Conservation (phyloP, 2,329 filamentous ascomycete genomes). For the Colletotrichum simmondsii region DNA sequence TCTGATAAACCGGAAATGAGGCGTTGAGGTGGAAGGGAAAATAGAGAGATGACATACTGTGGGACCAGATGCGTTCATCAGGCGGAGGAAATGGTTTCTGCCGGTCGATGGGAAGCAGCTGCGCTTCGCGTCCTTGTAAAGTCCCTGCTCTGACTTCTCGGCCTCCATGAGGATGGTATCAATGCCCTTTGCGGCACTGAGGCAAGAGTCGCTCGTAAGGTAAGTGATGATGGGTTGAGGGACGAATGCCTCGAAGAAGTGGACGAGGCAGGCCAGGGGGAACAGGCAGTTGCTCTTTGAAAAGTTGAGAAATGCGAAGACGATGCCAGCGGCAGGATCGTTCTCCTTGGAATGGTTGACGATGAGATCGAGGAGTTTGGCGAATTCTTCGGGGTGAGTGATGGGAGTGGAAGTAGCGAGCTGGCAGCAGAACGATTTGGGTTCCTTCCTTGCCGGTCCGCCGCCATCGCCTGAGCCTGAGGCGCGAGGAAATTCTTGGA, state of each 20-base stretch:
- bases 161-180: not conserved
- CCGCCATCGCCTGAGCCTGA: not conserved
- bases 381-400: not conserved
- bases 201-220: not conserved
- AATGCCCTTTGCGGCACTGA: not conserved
- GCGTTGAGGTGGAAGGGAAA: not conserved
- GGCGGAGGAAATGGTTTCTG: constrained; percentile 5
- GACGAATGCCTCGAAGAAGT: not conserved
- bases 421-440: not conserved
- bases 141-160: not conserved
- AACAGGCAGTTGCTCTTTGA: not conserved
- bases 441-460: not conserved
- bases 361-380: not conserved
- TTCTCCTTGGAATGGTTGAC: not conserved
- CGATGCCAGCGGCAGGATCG: not conserved
- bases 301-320: not conserved
- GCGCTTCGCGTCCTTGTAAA: not conserved
- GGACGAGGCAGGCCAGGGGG: not conserved
- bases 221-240: not conserved
- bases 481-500: not conserved
- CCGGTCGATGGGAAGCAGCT: constrained; percentile 6
- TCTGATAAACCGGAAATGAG: not conserved
- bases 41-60: not conserved
- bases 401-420: not conserved
- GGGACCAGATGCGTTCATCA: not conserved